Evolutionary conservation across 1,139 yeast genomes (phyloP), one percentile per base, ranked within the genome.

Genomic region (Barnettozyma hawaiiensis): DNA sequence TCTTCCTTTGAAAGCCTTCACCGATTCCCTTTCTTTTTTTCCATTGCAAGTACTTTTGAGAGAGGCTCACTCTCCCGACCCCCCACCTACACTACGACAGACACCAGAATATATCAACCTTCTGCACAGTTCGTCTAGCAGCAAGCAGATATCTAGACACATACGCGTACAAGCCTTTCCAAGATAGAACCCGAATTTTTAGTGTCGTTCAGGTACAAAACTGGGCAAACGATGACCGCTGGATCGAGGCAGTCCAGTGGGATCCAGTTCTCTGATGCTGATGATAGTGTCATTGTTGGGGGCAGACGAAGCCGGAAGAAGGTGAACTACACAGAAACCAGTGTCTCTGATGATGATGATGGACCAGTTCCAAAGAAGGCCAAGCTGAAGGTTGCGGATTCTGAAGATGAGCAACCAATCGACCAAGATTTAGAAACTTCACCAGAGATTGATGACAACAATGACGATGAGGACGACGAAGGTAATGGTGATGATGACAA

Each of bases 391-490:
- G 21, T 18, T 27, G 31, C 16, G 12, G 24, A 24, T 12, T 27
- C 38, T 24, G 38, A 27, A 18, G 38, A 35, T 8, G 31, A 26
- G 10, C 31, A 24, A 3, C 31, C 22, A 16, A 7, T n/a, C 18
- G 32, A 27, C 5, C 16, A 15, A 14, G 26, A 11, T 12, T 22
- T 19, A 14, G 33, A 12, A 11, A 27, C 35, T 23, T 37, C 21
- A 22, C 34, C 39, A 19, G 52, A 48, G 5, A 50, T 44, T 24
- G 53, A 47, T 6, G 55, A 53, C n/a, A 65, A 58, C 3, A 65
- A 59, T 19, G 67, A 61, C 2, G 69, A 63, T 9, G 67, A 60
- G n/a, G 64, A 54, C 10, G 57, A 47, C 11, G 38, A 58, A 46
- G 21, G 45, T 57, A 40, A 55, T 54, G 41, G 11, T 29, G 22